A percentile compares a stretch with the other conserved stretches of the same genome.
Conservation (phyloP, 805 yeast genomes). For the Saturnispora quitensis region DNA sequence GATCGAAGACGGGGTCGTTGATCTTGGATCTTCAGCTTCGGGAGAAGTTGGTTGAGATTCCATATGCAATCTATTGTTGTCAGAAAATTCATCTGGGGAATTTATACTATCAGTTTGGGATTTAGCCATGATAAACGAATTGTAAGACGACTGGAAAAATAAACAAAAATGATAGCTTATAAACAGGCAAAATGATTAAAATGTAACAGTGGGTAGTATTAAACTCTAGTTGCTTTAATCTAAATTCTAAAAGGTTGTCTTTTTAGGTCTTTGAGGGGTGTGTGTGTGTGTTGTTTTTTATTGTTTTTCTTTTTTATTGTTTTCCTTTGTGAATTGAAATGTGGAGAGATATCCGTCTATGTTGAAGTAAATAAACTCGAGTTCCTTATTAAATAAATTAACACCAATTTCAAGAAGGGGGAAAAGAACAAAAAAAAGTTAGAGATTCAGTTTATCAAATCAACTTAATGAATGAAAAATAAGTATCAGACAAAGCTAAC, state of each 20-base stretch:
- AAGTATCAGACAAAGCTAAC: not conserved
- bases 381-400: conserved; percentile 14
- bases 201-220: not conserved
- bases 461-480: conserved; percentile 5
- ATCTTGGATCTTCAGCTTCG: conserved; percentile 23
- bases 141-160: not conserved
- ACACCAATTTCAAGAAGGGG: conserved; percentile 17
- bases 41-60: conserved; percentile 25
- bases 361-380: conserved; percentile 19
- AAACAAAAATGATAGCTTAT: not conserved
- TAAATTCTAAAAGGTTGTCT: not conserved
- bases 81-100: conserved; percentile 15
- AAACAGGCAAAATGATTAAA: conserved; percentile 1
- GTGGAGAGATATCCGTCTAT: conserved; percentile 30
- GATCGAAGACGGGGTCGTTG: conserved; percentile 35
- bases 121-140: conserved; percentile 3
- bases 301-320: not conserved
- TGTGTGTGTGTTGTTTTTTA: no score
- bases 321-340: conserved; percentile 15
- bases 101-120: conserved; percentile 12
- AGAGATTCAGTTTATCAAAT: conserved; percentile 1
- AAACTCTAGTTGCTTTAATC: not conserved
- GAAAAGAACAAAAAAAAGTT: not conserved
- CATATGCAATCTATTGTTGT: conserved; percentile 12
- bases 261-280: not conserved